Conservation (phyloP, 805 yeast species). For the Nakazawaea holstii region DNA sequence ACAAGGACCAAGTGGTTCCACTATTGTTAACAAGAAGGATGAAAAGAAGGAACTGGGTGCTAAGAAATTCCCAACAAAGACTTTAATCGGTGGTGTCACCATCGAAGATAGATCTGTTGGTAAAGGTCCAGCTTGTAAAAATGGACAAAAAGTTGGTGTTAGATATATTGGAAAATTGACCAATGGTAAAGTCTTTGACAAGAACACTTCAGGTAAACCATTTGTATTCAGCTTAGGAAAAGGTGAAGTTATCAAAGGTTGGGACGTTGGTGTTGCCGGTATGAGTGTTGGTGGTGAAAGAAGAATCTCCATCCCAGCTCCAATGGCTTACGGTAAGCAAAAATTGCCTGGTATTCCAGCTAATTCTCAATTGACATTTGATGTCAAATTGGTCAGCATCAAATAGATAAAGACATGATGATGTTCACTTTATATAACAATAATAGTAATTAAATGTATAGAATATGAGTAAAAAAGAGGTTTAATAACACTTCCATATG, state of each 20-base stretch:
- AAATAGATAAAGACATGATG: slow-evolving; percentile 42
- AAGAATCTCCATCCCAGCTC: slow-evolving; percentile 92
- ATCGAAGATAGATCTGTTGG: slow-evolving; percentile 92
- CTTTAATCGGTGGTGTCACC: slow-evolving; percentile 87
- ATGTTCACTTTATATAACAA: background rate
- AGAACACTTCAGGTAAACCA: slow-evolving; percentile 96
- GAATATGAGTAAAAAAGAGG: no score
- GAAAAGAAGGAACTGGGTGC: slow-evolving; percentile 21
- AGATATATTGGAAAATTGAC: slow-evolving; percentile 97
- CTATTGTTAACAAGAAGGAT: slow-evolving; percentile 19
- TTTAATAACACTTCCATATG: no score
- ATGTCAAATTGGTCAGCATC: slow-evolving; percentile 86
- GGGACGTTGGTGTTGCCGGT: slow-evolving; percentile 98
- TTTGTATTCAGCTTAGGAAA: slow-evolving; percentile 86
- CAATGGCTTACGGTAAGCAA: slow-evolving; percentile 94
- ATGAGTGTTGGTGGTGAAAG: slow-evolving; percentile 99
- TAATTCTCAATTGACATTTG: slow-evolving; percentile 94
- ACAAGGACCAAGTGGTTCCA: slow-evolving; percentile 76
- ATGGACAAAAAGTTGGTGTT: slow-evolving; percentile 88
- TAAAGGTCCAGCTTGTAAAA: slow-evolving; percentile 81
- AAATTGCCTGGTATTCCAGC: slow-evolving; percentile 96
- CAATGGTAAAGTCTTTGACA: slow-evolving; percentile 95
- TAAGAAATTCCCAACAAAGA: slow-evolving; percentile 65
- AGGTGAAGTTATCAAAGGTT: slow-evolving; percentile 98
- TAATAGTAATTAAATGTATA: no score